Conservation (phyloP, 768 basidiomycete species). For the Termitomyces sp. region DNA sequence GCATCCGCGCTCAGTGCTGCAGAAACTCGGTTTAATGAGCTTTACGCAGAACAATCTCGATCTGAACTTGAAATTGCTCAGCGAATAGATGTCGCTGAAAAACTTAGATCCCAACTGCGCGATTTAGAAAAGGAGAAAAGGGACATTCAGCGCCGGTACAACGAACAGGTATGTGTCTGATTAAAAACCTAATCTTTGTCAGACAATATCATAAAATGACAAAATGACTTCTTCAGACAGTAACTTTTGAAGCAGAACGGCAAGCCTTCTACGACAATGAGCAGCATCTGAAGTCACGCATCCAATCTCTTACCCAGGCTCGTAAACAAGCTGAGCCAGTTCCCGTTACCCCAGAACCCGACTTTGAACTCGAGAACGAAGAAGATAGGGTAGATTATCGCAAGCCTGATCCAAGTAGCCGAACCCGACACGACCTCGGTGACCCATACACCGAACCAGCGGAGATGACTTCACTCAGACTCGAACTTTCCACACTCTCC, state of each 20-base stretch:
- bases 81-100: conserved; percentile 78
- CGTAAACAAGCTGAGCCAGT: conserved; percentile 47
- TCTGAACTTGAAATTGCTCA: conserved; percentile 79
- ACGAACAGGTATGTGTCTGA: conserved; percentile 79
- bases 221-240: conserved; percentile 43
- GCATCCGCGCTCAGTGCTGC: conserved; percentile 59
- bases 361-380: conserved; percentile 35
- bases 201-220: conserved; percentile 7
- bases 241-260: conserved; percentile 86
- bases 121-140: conserved; percentile 88
- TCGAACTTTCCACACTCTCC: conserved; percentile 83
- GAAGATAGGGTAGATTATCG: conserved; percentile 22
- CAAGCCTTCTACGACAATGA: conserved; percentile 92
- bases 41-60: conserved; percentile 76
- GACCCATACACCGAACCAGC: conserved; percentile 75
- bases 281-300: conserved; percentile 87
- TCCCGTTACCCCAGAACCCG: conserved; percentile 29
- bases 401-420: conserved; percentile 13
- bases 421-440: conserved; percentile 40
- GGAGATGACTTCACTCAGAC: conserved; percentile 77
- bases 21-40: conserved; percentile 69
- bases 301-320: conserved; percentile 69
- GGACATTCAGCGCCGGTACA: conserved; percentile 76
- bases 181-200: neutral
- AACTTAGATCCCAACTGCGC: conserved; percentile 72